Evolutionary conservation across 1,284 basidiomycete genomes (phyloP).

Genomic region (Tilletiaria anomala): DNA sequence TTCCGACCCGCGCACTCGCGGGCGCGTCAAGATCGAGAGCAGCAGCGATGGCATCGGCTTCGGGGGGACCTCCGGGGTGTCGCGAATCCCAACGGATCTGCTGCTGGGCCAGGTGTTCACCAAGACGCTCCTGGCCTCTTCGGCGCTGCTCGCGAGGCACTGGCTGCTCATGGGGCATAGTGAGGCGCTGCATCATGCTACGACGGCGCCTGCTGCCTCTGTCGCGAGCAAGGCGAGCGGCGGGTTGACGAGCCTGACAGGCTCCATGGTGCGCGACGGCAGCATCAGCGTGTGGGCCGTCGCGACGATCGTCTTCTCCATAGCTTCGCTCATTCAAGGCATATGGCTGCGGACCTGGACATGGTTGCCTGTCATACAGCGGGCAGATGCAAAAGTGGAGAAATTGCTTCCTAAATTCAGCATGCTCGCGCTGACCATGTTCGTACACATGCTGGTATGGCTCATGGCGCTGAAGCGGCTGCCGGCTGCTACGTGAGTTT

Average conservation of each 20-base stretch:
- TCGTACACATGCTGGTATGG: constrained; percentile 26
- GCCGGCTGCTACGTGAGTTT: constrained; percentile 13
- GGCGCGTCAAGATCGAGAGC: constrained; percentile 7
- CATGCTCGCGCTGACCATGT: constrained; percentile 16
- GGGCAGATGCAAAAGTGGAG: constrained; percentile 9
- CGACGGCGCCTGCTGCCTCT: not conserved
- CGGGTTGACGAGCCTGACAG: too few relatives aligned
- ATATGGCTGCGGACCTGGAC: constrained; percentile 29
- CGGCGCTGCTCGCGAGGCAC: constrained; percentile 28
- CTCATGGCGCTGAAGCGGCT: constrained; percentile 28
- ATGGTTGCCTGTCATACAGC: constrained; percentile 18
- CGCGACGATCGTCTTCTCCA: constrained; percentile 15
- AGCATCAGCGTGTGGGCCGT: constrained; percentile 24
- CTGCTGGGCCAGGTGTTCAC: constrained; percentile 32
- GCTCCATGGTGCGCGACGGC: too few relatives aligned
- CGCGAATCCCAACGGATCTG: constrained; percentile 29
- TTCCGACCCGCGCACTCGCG: constrained; percentile 10
- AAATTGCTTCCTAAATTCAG: constrained; percentile 14
- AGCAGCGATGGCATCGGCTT: not conserved
- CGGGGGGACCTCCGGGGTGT: not conserved
- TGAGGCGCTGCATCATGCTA: constrained; percentile 9
- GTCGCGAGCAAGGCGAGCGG: too few relatives aligned
- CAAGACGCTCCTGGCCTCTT: constrained; percentile 33
- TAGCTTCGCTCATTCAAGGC: constrained; percentile 21
- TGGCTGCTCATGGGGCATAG: constrained; percentile 27